Percentiles rank a stretch among this genome's conserved stretches.
Evolutionary conservation across 2,329 filamentous ascomycete genomes (phyloP).

Genomic region (Seiridium unicorne): DNA sequence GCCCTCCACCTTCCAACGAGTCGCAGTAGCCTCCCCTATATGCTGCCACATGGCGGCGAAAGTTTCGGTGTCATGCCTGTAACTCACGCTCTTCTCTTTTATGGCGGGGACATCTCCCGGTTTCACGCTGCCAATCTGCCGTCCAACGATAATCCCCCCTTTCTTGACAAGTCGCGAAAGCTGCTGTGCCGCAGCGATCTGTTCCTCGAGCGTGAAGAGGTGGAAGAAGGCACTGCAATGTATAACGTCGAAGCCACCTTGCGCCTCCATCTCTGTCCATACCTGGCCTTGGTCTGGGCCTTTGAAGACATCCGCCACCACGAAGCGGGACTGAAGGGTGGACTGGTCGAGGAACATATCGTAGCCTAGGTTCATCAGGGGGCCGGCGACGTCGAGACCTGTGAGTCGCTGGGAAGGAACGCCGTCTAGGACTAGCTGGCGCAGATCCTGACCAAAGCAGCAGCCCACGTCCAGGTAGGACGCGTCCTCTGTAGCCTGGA

Average conservation of each 20-base stretch:
- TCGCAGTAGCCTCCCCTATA: constrained; percentile 10
- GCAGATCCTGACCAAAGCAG: neutral
- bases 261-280: constrained; percentile 14
- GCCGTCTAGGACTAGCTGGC: neutral
- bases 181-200: constrained; percentile 15
- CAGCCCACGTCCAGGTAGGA: neutral
- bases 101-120: constrained; percentile 15
- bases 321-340: neutral
- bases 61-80: neutral
- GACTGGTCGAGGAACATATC: neutral
- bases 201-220: constrained; percentile 19
- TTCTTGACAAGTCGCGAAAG: constrained; percentile 14
- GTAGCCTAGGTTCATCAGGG: neutral
- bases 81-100: constrained; percentile 5
- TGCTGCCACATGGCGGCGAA: neutral
- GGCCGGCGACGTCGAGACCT: neutral
- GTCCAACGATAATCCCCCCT: constrained; percentile 15
- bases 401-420: neutral
- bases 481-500: too few species aligned
- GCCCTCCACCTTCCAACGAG: constrained; percentile 17
- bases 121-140: constrained; percentile 16
- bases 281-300: neutral
- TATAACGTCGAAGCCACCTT: constrained; percentile 17
- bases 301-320: neutral
- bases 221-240: constrained; percentile 24